Evolutionary conservation across 1,139 yeast genomes (phyloP).

Genomic region (Debaryomycetaceae sp.): DNA sequence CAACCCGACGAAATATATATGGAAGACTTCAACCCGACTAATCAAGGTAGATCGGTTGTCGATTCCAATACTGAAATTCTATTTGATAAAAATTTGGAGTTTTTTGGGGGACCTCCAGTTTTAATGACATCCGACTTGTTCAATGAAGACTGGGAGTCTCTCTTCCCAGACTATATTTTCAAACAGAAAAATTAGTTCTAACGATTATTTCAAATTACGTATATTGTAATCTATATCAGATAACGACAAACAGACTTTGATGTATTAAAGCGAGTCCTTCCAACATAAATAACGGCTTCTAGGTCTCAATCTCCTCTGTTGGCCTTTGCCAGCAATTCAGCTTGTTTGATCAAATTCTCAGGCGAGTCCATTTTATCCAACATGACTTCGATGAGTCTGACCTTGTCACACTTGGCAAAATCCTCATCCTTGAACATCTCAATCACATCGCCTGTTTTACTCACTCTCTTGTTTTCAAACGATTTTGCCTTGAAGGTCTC

Average conservation of each 20-base stretch:
- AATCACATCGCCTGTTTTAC: conserved; percentile 25
- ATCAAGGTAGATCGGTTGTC: conserved; percentile 10
- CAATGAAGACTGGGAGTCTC: conserved; percentile 49
- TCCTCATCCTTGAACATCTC: conserved; percentile 22
- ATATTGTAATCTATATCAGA: neutral
- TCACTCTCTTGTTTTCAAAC: conserved; percentile 22
- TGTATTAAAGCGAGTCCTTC: neutral
- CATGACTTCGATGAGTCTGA: conserved; percentile 34
- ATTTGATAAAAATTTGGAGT: conserved; percentile 30
- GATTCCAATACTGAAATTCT: conserved; percentile 21
- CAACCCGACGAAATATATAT: conserved; percentile 5
- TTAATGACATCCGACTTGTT: conserved; percentile 51
- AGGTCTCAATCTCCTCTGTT: conserved; percentile 6
- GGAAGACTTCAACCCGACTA: conserved; percentile 3
- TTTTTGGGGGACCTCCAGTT: conserved; percentile 53
- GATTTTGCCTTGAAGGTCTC: conserved; percentile 27
- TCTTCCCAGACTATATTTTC: conserved; percentile 39
- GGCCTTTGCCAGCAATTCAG: conserved; percentile 20
- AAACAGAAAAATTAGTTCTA: conserved; percentile 10
- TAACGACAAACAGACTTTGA: neutral
- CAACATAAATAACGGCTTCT: neutral
- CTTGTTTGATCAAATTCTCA: conserved; percentile 27
- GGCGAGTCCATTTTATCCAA: conserved; percentile 38
- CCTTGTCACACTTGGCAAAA: conserved; percentile 27
- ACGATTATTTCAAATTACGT: neutral